Evolutionary conservation across 2,329 filamentous ascomycete species (phyloP), one percentile per base, ranked within the genome.

Genomic region (Trichoderma semiorbis): DNA sequence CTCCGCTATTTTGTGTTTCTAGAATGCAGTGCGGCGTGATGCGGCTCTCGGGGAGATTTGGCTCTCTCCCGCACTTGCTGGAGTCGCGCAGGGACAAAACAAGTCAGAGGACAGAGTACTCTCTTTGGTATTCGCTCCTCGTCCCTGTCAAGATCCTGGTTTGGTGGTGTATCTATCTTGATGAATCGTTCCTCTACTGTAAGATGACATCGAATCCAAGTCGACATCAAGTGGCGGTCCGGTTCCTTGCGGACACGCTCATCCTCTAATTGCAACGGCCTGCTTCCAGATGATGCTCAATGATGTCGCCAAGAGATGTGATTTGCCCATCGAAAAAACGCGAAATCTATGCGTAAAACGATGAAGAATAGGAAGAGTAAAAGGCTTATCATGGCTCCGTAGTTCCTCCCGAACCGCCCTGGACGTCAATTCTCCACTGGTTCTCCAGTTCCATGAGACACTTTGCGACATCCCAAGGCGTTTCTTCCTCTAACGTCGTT

Each of bases 401-500:
- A 28, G 50, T 53, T 21, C 57, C 39, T 28, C 57, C 67, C 1
- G 39, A 53, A n/a, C 55, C 57, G 60, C 39, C 57, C 61, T 70
- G 58, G 21, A 73, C n/a, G 32, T 71, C 68, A 7, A 30, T 55
- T 18, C 73, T 77, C 81, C 81, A 86, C 67, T 82, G 76, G 7
- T 79, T 76, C 73, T 85, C 82, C 66, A 88, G 78, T 72, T 85
- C 83, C 70, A 81, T 78, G 34, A 90, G 83, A 75, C 83, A 83
- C 36, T 85, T 80, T 47, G 86, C 82, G 73, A 93, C 80, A 34
- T 85, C 80, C 58, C 83, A 83, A 2, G 89, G 84, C 16, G 88
- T 86, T 26, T 85, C 80, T 5, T 82, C 82, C 36, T 87, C 85
- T 57, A 93, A 80, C 16, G 83, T 79, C 24, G 79, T 78, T 77